Evolutionary conservation across 2,329 filamentous ascomycete species (phyloP), one percentile per base, ranked within the genome.

Genomic region (Trichophyton mentagrophytes): DNA sequence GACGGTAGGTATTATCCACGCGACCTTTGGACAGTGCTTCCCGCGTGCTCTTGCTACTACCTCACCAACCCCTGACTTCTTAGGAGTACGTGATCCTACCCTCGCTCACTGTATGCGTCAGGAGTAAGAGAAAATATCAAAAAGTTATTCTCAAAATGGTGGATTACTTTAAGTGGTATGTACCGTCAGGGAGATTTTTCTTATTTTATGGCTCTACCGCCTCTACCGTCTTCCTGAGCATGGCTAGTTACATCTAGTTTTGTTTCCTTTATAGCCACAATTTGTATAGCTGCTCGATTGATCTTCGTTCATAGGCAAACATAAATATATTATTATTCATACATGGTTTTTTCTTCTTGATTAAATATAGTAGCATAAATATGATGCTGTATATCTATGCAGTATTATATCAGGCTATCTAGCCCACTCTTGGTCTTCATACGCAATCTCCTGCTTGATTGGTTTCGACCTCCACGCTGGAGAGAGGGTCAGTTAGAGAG

Each of bases 371-470:
- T 42, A 4, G 38, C 15, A 33, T 33, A 33, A 42, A 42, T 42
- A 15, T 4, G 30, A 6, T 33, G 17, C 17, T 17, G 30, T 33
- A 33, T 33, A 33, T 9, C 6, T 33, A 9, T 33, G 8, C 8
- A 33, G 30, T 7, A 33, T 33, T 33, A 33, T 33, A 33, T 33
- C 30, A 22, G 22, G 22, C 22, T 3, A 22, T 22, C 22, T 22
- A 22, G 22, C 22, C 22, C 22, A n/a, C 27, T 71, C 64, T 17
- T 67, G 60, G 65, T 79, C 74, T n/a, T 75, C 73, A 62, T 79
- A 79, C 30, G 72, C 65, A 30, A 78, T 76, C 67, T 75, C 75
- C 66, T 78, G 76, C 61, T 76, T 76, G 61, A 77, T 74, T 8
- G 76, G 75, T 61, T 76, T 77, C 17, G 69, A 70, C 5, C 69